phyloP scores from a whole-genome alignment of 768 basidiomycete species.

The Asterophora lycoperdoides region DNA sequence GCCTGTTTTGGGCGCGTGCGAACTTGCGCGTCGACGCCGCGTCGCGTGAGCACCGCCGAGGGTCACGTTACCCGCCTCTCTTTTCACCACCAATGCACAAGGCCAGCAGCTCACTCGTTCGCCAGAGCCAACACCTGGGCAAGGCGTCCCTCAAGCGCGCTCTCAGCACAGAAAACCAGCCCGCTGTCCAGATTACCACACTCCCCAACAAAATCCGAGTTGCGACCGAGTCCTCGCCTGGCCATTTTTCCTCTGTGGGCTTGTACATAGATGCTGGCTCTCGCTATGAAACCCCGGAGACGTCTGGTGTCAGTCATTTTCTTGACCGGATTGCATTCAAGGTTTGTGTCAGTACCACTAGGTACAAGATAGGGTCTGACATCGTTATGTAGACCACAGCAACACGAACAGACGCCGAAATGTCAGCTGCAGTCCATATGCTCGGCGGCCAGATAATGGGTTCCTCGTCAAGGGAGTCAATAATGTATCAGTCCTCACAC shows the following conservation, averaged over 20 bases:
- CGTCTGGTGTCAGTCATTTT: constrained; percentile 85
- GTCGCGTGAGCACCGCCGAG: constrained; percentile 1
- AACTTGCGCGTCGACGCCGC: background rate
- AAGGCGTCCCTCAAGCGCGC: constrained; percentile 19
- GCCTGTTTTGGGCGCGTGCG: background rate
- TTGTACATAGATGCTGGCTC: constrained; percentile 93
- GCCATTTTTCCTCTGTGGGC: constrained; percentile 92
- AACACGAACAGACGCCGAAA: constrained; percentile 66
- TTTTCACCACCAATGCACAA: constrained; percentile 32
- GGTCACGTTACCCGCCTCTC: constrained; percentile 13
- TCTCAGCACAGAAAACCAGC: constrained; percentile 18
- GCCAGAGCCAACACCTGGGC: constrained; percentile 25
- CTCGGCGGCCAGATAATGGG: constrained; percentile 92
- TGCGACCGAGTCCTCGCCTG: constrained; percentile 85
- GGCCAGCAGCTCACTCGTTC: constrained; percentile 33
- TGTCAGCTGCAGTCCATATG: constrained; percentile 75
- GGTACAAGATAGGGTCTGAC: background rate
- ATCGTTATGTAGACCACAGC: constrained; percentile 57
- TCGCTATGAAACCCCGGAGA: constrained; percentile 73
- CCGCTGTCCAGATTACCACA: constrained; percentile 65
- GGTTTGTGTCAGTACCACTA: constrained; percentile 39
- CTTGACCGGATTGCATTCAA: constrained; percentile 96
- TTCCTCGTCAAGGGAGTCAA: constrained; percentile 86
- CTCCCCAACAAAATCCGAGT: constrained; percentile 90
- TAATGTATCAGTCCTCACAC: constrained; percentile 98